These are phyloP conservation scores for Boletus rufocinnamomeus DNA, from an alignment of 768 basidiomycete genomes.

Conservation along the genomic window DNA sequence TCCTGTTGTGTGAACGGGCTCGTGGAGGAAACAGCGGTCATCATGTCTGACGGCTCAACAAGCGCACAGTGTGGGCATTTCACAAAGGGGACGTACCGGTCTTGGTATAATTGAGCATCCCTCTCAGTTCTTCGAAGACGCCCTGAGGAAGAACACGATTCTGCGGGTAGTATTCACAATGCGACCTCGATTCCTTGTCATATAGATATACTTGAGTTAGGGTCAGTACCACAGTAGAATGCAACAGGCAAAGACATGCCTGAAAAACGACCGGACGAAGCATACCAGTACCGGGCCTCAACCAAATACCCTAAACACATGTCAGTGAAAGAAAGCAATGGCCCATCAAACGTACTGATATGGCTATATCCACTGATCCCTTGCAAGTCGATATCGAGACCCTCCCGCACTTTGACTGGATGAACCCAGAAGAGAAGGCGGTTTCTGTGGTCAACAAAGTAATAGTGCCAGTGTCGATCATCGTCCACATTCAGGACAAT, in stretches of 20 bases:
- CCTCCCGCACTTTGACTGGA: not conserved
- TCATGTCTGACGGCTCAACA: not conserved
- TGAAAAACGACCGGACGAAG: not conserved
- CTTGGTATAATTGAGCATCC: not conserved
- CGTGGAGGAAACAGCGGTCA: not conserved
- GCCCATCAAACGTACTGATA: conserved; percentile 10
- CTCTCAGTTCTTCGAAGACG: not conserved
- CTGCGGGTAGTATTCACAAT: not conserved
- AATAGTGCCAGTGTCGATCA: conserved; percentile 8
- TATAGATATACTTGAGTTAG: not conserved
- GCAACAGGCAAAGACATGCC: not conserved
- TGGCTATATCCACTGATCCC: conserved; percentile 5
- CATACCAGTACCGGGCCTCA: conserved; percentile 19
- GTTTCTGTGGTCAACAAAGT: conserved; percentile 19
- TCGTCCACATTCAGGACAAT: conserved; percentile 13
- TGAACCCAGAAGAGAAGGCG: conserved; percentile 20
- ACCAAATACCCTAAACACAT: conserved; percentile 12
- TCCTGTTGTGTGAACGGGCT: not conserved
- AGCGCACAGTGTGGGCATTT: not conserved
- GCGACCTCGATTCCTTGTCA: not conserved
- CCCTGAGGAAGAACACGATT: not conserved
- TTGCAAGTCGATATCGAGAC: conserved; percentile 2
- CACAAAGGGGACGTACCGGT: not conserved
- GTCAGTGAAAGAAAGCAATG: not conserved
- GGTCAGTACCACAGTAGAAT: not conserved